Percentiles rank a stretch among this genome's conserved stretches.
Evolutionary conservation across 805 yeast genomes (phyloP).

Genomic region (Dipodascus geniculatus): DNA sequence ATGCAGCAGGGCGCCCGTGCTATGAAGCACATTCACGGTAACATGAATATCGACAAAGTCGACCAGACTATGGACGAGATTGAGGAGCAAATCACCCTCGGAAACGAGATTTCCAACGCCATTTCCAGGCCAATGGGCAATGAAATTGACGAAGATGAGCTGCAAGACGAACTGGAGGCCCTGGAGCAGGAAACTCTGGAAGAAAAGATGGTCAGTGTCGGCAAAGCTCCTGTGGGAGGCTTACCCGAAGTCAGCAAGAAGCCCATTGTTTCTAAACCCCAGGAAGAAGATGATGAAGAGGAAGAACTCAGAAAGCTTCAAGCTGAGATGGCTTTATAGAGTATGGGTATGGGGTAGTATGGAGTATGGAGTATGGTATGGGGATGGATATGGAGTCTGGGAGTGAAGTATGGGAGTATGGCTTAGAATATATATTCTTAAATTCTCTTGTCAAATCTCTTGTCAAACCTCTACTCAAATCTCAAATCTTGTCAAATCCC

Average conservation of each 20-base stretch:
- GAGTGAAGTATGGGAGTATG: too few species aligned
- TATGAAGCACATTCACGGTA: constrained; percentile 92
- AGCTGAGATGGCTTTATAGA: constrained; percentile 32
- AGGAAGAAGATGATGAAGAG: constrained; percentile 31
- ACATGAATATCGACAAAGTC: constrained; percentile 89
- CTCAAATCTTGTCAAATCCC: too few species aligned
- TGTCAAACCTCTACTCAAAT: too few species aligned
- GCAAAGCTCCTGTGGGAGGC: constrained; percentile 26
- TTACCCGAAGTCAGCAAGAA: constrained; percentile 20
- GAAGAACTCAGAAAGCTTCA: constrained; percentile 33
- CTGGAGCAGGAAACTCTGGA: constrained; percentile 74
- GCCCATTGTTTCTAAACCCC: constrained; percentile 8
- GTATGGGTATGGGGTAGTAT: too few species aligned
- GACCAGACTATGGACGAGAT: constrained; percentile 97
- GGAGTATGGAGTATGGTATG: too few species aligned
- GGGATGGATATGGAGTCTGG: too few species aligned
- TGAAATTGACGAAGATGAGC: constrained; percentile 74
- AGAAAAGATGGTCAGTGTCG: constrained; percentile 39
- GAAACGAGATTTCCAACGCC: constrained; percentile 94
- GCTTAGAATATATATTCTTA: too few species aligned
- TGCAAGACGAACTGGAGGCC: constrained; percentile 86
- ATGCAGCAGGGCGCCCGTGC: constrained; percentile 97
- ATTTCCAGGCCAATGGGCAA: constrained; percentile 85
- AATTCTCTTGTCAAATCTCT: too few species aligned
- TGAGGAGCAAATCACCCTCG: constrained; percentile 88